Conservation (phyloP, 169 alveolate species). For the Babesia ovata region DNA sequence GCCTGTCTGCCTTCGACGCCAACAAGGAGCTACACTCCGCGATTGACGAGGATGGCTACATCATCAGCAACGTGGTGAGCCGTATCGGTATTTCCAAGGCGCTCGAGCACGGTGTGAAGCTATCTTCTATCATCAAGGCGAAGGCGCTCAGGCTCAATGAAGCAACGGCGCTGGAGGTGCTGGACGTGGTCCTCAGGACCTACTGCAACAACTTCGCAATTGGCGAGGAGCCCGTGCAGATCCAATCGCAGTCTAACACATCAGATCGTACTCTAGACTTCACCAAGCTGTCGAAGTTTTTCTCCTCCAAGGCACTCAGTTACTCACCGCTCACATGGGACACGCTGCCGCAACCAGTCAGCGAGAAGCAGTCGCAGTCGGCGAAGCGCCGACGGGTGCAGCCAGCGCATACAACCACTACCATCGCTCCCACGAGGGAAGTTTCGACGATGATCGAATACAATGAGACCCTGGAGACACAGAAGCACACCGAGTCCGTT, state of each 20-base stretch:
- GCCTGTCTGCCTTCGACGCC: conserved; percentile 44
- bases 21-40: conserved; percentile 56
- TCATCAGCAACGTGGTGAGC: conserved; percentile 51
- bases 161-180: conserved; percentile 52
- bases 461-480: conserved; percentile 45
- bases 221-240: neutral
- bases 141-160: conserved; percentile 66
- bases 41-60: conserved; percentile 56
- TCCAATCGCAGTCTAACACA: neutral
- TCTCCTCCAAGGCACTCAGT: conserved; percentile 46
- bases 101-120: conserved; percentile 62
- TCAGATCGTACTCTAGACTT: conserved; percentile 36
- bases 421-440: conserved; percentile 28
- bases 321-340: conserved; percentile 62
- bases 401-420: neutral
- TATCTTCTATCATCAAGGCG: conserved; percentile 57
- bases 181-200: conserved; percentile 28
- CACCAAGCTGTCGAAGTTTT: conserved; percentile 43
- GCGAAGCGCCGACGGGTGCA: conserved; percentile 37
- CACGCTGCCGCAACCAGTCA: conserved; percentile 45
- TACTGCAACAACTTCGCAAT: conserved; percentile 19
- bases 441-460: conserved; percentile 43
- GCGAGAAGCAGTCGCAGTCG: conserved; percentile 1
- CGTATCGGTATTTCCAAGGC: conserved; percentile 59
- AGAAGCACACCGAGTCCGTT: conserved; percentile 36